Percentiles rank a stretch among this genome's conserved stretches.
Evolutionary conservation across 129 eudicot species (phyloP).

Genomic region (Daucus carota): DNA sequence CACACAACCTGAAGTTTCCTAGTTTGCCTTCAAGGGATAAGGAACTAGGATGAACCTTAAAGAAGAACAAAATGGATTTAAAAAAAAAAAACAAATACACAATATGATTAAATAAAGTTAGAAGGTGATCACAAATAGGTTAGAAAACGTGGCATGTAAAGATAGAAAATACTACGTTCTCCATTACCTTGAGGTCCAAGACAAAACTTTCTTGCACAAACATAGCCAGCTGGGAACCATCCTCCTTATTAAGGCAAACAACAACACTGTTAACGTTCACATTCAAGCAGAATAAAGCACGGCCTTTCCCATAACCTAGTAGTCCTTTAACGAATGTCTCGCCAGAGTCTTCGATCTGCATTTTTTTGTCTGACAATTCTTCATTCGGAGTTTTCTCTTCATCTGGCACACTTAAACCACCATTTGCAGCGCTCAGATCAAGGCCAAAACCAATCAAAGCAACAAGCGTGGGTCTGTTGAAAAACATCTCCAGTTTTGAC

Average conservation of each 20-base stretch:
- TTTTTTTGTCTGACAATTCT: slow-evolving; percentile 33
- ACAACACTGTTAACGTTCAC: slow-evolving; percentile 83
- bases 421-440: slow-evolving; percentile 55
- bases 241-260: slow-evolving; percentile 80
- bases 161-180: background rate
- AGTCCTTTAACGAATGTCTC: slow-evolving; percentile 64
- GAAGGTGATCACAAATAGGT: background rate
- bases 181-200: slow-evolving; percentile 72
- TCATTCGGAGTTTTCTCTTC: slow-evolving; percentile 25
- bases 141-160: background rate
- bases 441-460: slow-evolving; percentile 77
- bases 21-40: slow-evolving; percentile 71
- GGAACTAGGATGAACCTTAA: slow-evolving; percentile 88
- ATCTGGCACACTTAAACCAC: slow-evolving; percentile 20
- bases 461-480: slow-evolving; percentile 86
- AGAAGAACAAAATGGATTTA: background rate
- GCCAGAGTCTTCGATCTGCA: slow-evolving; percentile 43
- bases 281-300: slow-evolving; percentile 60
- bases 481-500: slow-evolving; percentile 85
- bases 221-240: slow-evolving; percentile 89
- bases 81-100: background rate
- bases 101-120: background rate
- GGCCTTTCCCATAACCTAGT: slow-evolving; percentile 81
- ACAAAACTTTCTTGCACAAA: slow-evolving; percentile 81
- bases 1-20: slow-evolving; percentile 86